Evolutionary conservation across 805 yeast genomes (phyloP), one percentile per base, ranked within the genome.

Genomic region (Starmerella davenportii): DNA sequence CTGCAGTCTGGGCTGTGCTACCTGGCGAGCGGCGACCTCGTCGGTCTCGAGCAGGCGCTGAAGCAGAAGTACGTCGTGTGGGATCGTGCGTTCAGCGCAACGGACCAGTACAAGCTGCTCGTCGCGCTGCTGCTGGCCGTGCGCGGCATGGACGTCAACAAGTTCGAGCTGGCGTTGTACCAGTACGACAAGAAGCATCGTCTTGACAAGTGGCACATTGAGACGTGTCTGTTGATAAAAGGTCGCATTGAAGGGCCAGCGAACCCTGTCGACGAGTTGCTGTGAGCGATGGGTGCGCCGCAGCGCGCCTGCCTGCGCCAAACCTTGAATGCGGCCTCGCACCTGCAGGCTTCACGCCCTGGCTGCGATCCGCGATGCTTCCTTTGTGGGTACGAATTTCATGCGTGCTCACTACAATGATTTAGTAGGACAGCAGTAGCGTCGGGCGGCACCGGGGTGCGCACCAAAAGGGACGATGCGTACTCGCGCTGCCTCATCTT

Each of bases 101-200:
- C 46, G 15, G 29, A 36, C 20, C 48, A 46, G 41, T 40, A 30
- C 38, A 23, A 32, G 18, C 37, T 37, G 17, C 38, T 48, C 17
- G 34, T 28, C 11, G 41, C 38, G 29, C 33, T 49, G 35, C 28
- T 38, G 16, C 24, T 33, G 16, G 45, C 52, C 1, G 24, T 43
- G 1, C 36, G 34, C 3, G 40, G 40, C 4, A 32, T 36, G 30
- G 42, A 46, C 34, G 40, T 43, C 30, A 20, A 37, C n/a, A 31
- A 31, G 31, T 46, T 49, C 33, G 50, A 45, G 33, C 43, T 39
- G 16, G 43, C 48, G 14, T 27, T 49, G 37, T 49, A 36, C 34
- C 25, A 34, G 13, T 46, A 44, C 38, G 51, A 49, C 35, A 30
- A 33, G 30, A 36, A 38, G 29, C 29, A 43, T 21, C 47, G 46